phyloP scores from a whole-genome alignment of 148 eudicot species.

The Heliamphora exappendiculata region DNA sequence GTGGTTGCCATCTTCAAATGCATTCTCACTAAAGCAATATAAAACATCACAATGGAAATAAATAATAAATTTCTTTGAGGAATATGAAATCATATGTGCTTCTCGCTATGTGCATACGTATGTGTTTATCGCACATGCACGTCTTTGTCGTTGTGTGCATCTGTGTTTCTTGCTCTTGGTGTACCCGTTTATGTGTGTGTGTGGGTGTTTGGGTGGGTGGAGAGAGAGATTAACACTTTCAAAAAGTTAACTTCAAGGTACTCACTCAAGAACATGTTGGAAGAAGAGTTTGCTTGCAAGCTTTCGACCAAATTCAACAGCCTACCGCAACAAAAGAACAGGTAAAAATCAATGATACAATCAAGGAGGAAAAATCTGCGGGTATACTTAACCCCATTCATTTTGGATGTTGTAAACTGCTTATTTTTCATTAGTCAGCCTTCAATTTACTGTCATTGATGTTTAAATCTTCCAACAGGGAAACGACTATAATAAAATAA shows the following conservation, averaged over 20 bases:
- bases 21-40: constrained; percentile 27
- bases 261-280: constrained; percentile 44
- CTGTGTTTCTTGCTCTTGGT: too few relatives aligned
- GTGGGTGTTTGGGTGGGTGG: background rate
- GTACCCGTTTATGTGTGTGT: too few relatives aligned
- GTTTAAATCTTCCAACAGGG: constrained; percentile 3
- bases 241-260: background rate
- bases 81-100: background rate
- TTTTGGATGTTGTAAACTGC: background rate
- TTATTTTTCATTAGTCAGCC: background rate
- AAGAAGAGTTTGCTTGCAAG: constrained; percentile 43
- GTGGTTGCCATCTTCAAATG: constrained; percentile 48
- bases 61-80: background rate
- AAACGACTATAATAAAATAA: too few relatives aligned
- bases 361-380: background rate
- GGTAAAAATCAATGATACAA: background rate
- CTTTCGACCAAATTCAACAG: constrained; percentile 45
- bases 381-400: background rate
- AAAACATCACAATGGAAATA: constrained; percentile 7
- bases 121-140: too few relatives aligned
- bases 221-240: background rate
- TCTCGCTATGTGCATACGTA: background rate
- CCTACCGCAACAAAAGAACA: constrained; percentile 22
- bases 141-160: background rate
- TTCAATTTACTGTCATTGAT: background rate